These are phyloP conservation scores for Eleusine coracana DNA, from an alignment of 176 grass and related monocot species.

Conservation along the genomic window DNA sequence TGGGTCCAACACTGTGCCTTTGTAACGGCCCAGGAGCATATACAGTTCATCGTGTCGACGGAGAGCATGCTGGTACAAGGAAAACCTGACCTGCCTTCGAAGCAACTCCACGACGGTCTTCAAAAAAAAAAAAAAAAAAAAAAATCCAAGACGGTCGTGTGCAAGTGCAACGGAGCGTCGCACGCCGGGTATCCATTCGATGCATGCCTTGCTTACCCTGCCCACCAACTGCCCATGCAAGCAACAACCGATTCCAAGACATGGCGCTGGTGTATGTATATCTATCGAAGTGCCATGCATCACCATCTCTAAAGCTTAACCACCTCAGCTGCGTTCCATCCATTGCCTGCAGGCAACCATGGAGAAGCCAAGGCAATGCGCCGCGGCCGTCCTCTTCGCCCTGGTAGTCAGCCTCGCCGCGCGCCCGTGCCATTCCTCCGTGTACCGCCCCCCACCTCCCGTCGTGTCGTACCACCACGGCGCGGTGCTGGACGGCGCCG, in stretches of 20 bases:
- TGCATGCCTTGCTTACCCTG: neutral
- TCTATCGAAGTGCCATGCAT: neutral
- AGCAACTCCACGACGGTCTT: conserved; percentile 15
- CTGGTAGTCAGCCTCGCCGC: conserved; percentile 8
- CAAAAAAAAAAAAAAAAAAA: no score
- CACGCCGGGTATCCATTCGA: conserved; percentile 39
- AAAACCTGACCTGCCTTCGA: conserved; percentile 11
- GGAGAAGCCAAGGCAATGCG: neutral
- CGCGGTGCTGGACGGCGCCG: conserved; percentile 58
- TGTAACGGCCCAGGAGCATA: neutral
- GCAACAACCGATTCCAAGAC: conserved; percentile 14
- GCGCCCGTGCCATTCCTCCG: conserved; percentile 40
- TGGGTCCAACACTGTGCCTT: neutral
- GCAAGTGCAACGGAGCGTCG: neutral
- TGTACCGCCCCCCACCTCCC: conserved; percentile 59
- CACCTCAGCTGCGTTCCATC: neutral
- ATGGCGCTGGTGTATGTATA: neutral
- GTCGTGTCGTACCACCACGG: conserved; percentile 71
- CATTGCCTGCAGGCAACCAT: neutral
- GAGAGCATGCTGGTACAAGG: neutral
- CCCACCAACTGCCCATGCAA: neutral
- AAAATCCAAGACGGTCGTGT: no score
- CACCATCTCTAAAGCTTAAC: neutral
- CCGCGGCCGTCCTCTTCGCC: conserved; percentile 6
- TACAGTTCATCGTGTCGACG: neutral